These are phyloP conservation scores for Triticum urartu DNA, from an alignment of 176 grass and related monocot species.

Conservation along the genomic window DNA sequence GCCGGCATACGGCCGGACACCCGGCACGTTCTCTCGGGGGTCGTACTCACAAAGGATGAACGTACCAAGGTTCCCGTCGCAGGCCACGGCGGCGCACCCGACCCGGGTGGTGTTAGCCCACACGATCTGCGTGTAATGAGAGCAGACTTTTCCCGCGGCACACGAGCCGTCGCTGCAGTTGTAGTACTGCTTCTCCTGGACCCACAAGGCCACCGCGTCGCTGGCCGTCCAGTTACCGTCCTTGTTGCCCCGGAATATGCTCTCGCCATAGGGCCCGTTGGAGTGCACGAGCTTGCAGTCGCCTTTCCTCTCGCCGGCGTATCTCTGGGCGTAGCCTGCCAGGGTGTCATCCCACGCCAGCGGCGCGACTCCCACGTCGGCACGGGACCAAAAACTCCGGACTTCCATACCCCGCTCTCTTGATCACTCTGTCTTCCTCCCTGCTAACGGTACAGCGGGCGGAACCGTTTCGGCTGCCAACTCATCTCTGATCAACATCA, in stretches of 20 bases:
- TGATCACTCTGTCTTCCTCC: too few relatives aligned
- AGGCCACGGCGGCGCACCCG: slow-evolving; percentile 40
- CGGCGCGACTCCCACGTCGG: too few relatives aligned
- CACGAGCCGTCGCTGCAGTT: slow-evolving; percentile 32
- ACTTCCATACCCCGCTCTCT: too few relatives aligned
- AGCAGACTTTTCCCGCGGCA: not conserved
- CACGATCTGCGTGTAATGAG: slow-evolving; percentile 1
- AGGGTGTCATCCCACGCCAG: too few relatives aligned
- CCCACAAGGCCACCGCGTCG: slow-evolving; percentile 33
- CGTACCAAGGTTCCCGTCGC: not conserved
- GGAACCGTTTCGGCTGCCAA: too few relatives aligned
- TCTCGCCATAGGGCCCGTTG: slow-evolving; percentile 42
- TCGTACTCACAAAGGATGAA: slow-evolving; percentile 52
- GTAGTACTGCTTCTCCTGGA: slow-evolving; percentile 37
- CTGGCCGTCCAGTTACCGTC: not conserved
- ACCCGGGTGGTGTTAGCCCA: slow-evolving; percentile 43
- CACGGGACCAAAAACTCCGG: too few relatives aligned
- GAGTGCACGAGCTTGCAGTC: slow-evolving; percentile 38
- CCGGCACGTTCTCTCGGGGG: slow-evolving; percentile 35
- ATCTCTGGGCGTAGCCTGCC: too few relatives aligned
- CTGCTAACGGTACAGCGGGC: too few relatives aligned
- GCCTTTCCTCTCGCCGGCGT: not conserved
- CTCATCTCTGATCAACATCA: too few relatives aligned
- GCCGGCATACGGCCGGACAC: slow-evolving; percentile 16
- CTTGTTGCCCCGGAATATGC: slow-evolving; percentile 41